Percentiles rank a stretch among this genome's conserved stretches.
Evolutionary conservation across 306 rosid genomes (phyloP).

Genomic region (Nissolia schottii): DNA sequence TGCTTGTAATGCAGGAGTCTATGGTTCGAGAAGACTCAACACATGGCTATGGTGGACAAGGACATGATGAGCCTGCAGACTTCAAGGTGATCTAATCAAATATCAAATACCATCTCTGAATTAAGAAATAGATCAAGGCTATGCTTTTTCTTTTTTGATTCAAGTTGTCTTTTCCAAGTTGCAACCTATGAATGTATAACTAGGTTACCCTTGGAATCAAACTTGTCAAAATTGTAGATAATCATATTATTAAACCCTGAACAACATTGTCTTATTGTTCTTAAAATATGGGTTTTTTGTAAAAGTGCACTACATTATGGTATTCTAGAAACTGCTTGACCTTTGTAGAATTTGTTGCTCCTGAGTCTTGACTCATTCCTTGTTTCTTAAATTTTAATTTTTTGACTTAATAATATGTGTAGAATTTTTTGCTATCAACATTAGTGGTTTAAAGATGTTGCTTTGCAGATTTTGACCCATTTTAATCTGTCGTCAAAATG

Average conservation of each 20-base stretch:
- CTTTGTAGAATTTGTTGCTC: not conserved
- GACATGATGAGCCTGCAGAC: slow-evolving; percentile 41
- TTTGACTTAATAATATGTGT: not conserved
- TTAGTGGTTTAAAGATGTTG: not conserved
- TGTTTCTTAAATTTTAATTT: not conserved
- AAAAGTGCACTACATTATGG: not conserved
- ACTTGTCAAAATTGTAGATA: not conserved
- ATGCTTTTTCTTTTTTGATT: not conserved
- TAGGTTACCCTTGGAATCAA: not conserved
- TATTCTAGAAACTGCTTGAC: not conserved
- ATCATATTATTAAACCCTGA: not conserved
- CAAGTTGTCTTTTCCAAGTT: not conserved
- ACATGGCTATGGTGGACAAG: slow-evolving; percentile 25
- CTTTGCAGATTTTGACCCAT: not conserved
- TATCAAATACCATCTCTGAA: slow-evolving; percentile 22
- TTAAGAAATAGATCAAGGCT: slow-evolving; percentile 9
- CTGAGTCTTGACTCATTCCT: not conserved
- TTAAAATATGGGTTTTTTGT: not conserved
- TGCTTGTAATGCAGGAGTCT: slow-evolving; percentile 48
- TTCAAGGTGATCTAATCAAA: slow-evolving; percentile 50
- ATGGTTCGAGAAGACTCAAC: slow-evolving; percentile 21
- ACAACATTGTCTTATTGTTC: not conserved
- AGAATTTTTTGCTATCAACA: not conserved
- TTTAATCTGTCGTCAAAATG: slow-evolving; percentile 1
- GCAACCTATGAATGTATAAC: not conserved